Evolutionary conservation across 2,329 filamentous ascomycete species (phyloP).

Genomic region (Anthostomella pinea): DNA sequence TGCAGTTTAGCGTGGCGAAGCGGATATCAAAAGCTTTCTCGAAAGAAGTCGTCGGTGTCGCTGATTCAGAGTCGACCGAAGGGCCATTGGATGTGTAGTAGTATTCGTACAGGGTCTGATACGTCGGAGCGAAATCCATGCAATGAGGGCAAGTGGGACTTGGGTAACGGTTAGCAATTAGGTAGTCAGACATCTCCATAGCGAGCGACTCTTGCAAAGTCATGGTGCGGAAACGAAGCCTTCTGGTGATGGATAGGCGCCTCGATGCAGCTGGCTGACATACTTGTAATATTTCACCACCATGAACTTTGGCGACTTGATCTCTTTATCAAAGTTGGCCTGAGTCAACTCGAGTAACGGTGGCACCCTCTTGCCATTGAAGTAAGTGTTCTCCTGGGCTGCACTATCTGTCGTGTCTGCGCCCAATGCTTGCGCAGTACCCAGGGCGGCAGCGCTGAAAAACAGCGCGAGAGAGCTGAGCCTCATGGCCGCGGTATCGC

Average conservation of each 20-base stretch:
- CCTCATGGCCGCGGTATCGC: slow-evolving; percentile 38
- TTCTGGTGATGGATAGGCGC: no score
- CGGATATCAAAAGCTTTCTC: slow-evolving; percentile 83
- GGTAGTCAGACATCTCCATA: slow-evolving; percentile 4
- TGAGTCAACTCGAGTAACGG: slow-evolving; percentile 60
- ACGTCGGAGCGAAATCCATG: slow-evolving; percentile 74
- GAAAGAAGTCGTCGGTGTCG: slow-evolving; percentile 53
- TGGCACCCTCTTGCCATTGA: slow-evolving; percentile 66
- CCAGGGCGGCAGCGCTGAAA: slow-evolving; percentile 43
- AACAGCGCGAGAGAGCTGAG: slow-evolving; percentile 44
- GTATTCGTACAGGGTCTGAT: slow-evolving; percentile 91
- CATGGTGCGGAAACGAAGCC: no score
- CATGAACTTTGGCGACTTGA: slow-evolving; percentile 51
- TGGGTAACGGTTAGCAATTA: slow-evolving; percentile 21
- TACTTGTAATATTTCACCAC: slow-evolving; percentile 69
- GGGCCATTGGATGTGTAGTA: slow-evolving; percentile 83
- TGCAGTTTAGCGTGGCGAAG: slow-evolving; percentile 83
- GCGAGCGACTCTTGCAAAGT: no score
- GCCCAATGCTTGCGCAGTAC: slow-evolving; percentile 34
- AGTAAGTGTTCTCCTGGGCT: slow-evolving; percentile 49
- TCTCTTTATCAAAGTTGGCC: slow-evolving; percentile 54
- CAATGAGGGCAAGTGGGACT: slow-evolving; percentile 71
- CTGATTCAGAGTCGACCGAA: slow-evolving; percentile 48
- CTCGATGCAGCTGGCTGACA: slow-evolving; percentile 7
- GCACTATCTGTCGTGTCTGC: slow-evolving; percentile 39